Conservation (phyloP, 352 stramenopile genomes). For the Hyaloperonospora brassicae region DNA sequence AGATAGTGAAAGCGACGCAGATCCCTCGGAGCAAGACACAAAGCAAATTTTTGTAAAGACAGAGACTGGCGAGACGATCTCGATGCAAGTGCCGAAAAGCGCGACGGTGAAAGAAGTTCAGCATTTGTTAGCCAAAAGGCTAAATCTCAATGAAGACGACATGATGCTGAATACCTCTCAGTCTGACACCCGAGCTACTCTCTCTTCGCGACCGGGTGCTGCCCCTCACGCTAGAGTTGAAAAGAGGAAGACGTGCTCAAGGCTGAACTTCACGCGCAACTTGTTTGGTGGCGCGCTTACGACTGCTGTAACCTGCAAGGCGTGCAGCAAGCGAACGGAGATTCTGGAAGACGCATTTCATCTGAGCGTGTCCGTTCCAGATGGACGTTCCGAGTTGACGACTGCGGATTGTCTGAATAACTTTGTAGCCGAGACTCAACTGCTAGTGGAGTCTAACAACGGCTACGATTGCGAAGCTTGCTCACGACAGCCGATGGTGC, state of each 20-base stretch:
- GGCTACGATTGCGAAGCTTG: conserved; percentile 67
- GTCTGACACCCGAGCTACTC: conserved; percentile 21
- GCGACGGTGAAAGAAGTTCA: conserved; percentile 47
- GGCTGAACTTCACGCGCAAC: conserved; percentile 51
- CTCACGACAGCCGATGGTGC: conserved; percentile 32
- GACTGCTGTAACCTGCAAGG: conserved; percentile 40
- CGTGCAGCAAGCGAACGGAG: conserved; percentile 42
- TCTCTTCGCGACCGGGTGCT: conserved; percentile 22
- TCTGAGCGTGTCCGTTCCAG: conserved; percentile 47
- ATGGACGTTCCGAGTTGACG: conserved; percentile 16
- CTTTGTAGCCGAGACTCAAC: conserved; percentile 41
- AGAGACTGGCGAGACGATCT: conserved; percentile 49
- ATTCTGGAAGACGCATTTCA: conserved; percentile 58
- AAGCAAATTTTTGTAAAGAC: conserved; percentile 66
- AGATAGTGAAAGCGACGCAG: conserved; percentile 20
- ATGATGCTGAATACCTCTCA: conserved; percentile 40
- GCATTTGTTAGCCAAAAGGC: conserved; percentile 40
- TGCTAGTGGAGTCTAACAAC: conserved; percentile 46
- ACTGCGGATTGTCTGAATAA: conserved; percentile 41
- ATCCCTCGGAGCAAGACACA: conserved; percentile 21
- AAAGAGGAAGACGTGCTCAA: conserved; percentile 33
- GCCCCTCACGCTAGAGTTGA: conserved; percentile 22
- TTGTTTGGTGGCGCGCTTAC: conserved; percentile 51
- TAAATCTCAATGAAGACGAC: conserved; percentile 48
- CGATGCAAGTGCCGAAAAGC: conserved; percentile 39